Base-by-base conservation (phyloP, 2,329 filamentous ascomycete species). In the Botrytis fabae region DNA sequence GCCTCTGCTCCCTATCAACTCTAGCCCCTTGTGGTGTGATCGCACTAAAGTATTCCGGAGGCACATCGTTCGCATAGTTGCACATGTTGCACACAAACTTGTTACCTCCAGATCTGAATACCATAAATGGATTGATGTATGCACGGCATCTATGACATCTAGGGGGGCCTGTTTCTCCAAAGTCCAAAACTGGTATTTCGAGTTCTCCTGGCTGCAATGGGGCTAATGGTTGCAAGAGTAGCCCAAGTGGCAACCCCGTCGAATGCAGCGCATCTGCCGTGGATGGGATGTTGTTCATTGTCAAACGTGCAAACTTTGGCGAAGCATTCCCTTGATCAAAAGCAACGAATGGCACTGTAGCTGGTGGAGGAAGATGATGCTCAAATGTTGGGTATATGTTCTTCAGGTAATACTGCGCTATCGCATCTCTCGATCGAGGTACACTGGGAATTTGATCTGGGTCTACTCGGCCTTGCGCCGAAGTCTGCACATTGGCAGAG, bases 111-210 rank as follows among this genome's bases (percentile, higher is more conserved):
- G 92, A 92, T 74, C 92, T 89, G 86, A 99, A 99, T 80, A 95
- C 93, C 96, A 99, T 98, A 81, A 99, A 99, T 2, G 96, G 96
- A 80, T 99, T 99, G 84, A 99, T 97, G 83, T 99, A 99, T 22
- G 95, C 92, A 80, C 96, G 89, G 85, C 96, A 99, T 83, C 96
- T 88, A 79, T 93, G 90, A 83, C 96, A 99, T 81, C 96, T 89
- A 35, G 96, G 96, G 59, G 96, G 96, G 0, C 96, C 96, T 57
- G 85, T 84, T 60, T 98, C 94, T 66, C 96, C 96, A 86, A 98
- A 99, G 83, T 99, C 96, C 38, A 99, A 87, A 7, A 99, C 92
- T 0, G 96, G 96, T 71, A 99, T 91, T 1, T 94, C 89, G 66
- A 92, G 87, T 83, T 99, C 96, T 70, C 96, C 95, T 38, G 93